Percentiles rank a stretch among this genome's conserved stretches.
Conservation (phyloP, 2,329 filamentous ascomycete species). For the Epicoccum sorghinum region DNA sequence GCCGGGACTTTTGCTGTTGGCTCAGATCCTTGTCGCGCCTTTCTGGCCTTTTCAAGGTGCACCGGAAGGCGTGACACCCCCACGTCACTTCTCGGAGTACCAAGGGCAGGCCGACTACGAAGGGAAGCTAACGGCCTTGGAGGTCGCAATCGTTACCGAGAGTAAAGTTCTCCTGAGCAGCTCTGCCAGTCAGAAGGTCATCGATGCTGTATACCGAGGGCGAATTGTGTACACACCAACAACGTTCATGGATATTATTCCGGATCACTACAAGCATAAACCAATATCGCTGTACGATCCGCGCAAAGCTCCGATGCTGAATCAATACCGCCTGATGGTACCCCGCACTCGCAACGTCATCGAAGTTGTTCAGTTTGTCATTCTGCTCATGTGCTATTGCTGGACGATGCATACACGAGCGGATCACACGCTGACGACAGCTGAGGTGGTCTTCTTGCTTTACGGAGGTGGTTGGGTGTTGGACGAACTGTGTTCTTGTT, state of each 20-base stretch:
- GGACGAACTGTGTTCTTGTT: constrained; percentile 76
- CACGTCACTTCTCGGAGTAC: constrained; percentile 57
- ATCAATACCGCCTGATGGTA: constrained; percentile 85
- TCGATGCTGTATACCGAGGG: constrained; percentile 81
- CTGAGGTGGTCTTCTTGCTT: constrained; percentile 72
- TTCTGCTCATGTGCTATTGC: constrained; percentile 72
- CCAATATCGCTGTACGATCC: constrained; percentile 84
- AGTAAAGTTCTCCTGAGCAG: constrained; percentile 79
- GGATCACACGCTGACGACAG: constrained; percentile 59
- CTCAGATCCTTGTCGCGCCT: constrained; percentile 80
- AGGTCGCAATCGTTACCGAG: constrained; percentile 82
- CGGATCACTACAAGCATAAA: constrained; percentile 83
- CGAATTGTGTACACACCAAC: constrained; percentile 82
- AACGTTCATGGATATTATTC: constrained; percentile 81
- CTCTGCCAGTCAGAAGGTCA: constrained; percentile 79
- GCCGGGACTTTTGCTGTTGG: constrained; percentile 72
- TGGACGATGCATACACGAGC: constrained; percentile 73
- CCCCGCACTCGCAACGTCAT: constrained; percentile 77
- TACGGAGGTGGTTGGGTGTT: constrained; percentile 81
- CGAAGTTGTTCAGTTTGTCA: constrained; percentile 74
- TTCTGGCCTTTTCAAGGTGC: constrained; percentile 88
- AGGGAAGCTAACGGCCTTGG: constrained; percentile 74
- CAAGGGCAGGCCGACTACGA: constrained; percentile 56
- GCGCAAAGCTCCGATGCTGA: constrained; percentile 73
- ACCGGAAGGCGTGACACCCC: constrained; percentile 67